Percentiles rank a stretch among this genome's conserved stretches.
Evolutionary conservation across 2,329 filamentous ascomycete species (phyloP).

Genomic region (Epichloe uncinata): DNA sequence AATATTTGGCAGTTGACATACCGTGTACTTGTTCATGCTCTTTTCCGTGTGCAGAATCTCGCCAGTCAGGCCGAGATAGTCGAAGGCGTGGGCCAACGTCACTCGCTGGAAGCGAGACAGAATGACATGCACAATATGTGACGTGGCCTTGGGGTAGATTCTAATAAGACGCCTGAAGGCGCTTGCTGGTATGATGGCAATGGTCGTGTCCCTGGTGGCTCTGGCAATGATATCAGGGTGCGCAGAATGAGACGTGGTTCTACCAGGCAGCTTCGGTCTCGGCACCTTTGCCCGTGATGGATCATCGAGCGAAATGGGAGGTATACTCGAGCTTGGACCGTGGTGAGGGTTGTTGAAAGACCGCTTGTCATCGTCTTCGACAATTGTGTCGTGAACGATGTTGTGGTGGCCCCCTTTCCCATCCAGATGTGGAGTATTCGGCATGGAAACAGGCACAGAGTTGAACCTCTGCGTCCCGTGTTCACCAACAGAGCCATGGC

Average conservation of each 20-base stretch:
- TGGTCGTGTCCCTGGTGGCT: constrained; percentile 91
- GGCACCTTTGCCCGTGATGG: constrained; percentile 15
- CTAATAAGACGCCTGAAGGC: constrained; percentile 86
- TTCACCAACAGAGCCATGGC: constrained; percentile 15
- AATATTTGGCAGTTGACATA: constrained; percentile 82
- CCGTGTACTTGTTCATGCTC: constrained; percentile 85
- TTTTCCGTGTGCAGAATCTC: constrained; percentile 89
- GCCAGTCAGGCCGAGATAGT: constrained; percentile 80
- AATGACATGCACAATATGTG: constrained; percentile 96
- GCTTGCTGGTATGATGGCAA: constrained; percentile 94
- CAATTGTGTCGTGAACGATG: constrained; percentile 5
- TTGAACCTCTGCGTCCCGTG: constrained; percentile 3
- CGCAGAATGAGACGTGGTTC: constrained; percentile 54
- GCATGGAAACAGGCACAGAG: constrained; percentile 17
- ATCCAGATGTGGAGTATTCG: constrained; percentile 27
- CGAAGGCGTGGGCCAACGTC: constrained; percentile 86
- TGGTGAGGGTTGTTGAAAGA: constrained; percentile 5
- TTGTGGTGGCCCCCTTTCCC: constrained; percentile 9
- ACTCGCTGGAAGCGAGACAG: constrained; percentile 88
- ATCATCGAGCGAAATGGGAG: constrained; percentile 59
- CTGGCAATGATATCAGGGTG: constrained; percentile 97
- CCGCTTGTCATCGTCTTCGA: constrained; percentile 8
- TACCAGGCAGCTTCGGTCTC: constrained; percentile 29
- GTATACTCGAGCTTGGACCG: constrained; percentile 39
- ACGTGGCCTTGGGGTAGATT: constrained; percentile 89